Percentiles rank a stretch among this genome's conserved stretches.
Conservation (phyloP, 129 eudicot species). For the Apium graveolens region DNA sequence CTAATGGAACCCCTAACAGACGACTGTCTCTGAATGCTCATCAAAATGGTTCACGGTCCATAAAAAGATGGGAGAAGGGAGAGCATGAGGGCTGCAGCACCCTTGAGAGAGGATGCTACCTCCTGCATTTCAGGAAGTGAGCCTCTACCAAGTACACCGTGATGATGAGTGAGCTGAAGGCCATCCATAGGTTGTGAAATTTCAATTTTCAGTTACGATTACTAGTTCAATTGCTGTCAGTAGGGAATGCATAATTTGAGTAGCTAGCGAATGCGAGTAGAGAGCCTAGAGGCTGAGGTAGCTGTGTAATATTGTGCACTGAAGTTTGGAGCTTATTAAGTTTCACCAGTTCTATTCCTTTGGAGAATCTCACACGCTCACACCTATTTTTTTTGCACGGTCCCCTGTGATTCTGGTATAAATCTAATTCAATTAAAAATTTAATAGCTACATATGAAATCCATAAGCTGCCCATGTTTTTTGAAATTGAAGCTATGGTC, state of each 20-base stretch:
- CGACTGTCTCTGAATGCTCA: slow-evolving; percentile 62
- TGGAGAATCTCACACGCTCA: background rate
- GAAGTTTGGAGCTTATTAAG: slow-evolving; percentile 14
- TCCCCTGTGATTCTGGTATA: too few species aligned
- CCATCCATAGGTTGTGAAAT: slow-evolving; percentile 22
- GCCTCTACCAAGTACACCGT: slow-evolving; percentile 63
- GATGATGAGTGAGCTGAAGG: slow-evolving; percentile 11
- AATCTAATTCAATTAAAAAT: too few species aligned
- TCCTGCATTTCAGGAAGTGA: slow-evolving; percentile 70
- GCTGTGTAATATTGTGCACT: slow-evolving; percentile 17
- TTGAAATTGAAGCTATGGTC: too few species aligned
- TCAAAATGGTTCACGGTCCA: slow-evolving; percentile 70
- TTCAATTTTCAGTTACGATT: slow-evolving; percentile 12
- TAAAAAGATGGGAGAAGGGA: slow-evolving; percentile 64
- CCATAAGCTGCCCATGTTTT: too few species aligned
- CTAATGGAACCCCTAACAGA: slow-evolving; percentile 63
- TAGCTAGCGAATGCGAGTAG: slow-evolving; percentile 13
- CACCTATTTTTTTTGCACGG: too few species aligned
- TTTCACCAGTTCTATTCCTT: background rate
- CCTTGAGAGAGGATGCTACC: slow-evolving; percentile 60
- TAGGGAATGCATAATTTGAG: slow-evolving; percentile 11
- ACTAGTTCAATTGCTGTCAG: slow-evolving; percentile 21
- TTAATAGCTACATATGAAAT: too few species aligned
- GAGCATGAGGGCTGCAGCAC: slow-evolving; percentile 9
- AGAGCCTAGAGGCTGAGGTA: slow-evolving; percentile 15